Base-by-base conservation (phyloP, 2,329 filamentous ascomycete species). In the Colletotrichum camelliae region DNA sequence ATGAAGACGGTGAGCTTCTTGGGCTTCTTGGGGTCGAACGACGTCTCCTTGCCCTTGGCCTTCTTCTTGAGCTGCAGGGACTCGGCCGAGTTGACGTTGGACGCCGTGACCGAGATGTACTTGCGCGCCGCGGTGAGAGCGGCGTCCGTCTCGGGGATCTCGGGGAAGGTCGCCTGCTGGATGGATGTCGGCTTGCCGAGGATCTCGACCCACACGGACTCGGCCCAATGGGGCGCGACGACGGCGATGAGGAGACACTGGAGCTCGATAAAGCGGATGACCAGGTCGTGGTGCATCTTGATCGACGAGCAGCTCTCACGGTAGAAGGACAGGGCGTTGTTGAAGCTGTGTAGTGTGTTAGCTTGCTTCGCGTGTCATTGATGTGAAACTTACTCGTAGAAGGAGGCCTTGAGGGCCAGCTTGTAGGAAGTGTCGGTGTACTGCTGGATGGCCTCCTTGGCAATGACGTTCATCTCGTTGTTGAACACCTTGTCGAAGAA, bases 131-230 rank as follows among this genome's bases (percentile, higher is more conserved):
- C 95, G 8, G 93, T 93, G 75, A 98, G 90, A 58, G 89, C 87
- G 6, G 93, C 87, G 77, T 94, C 89, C 1, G 93, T 88, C 27
- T 90, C 89, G 1, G 94, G 91, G 0, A 95, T 92, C 67, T 90
- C 86, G 16, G 96, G 95, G 89, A 92, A 98, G 55, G 88, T 88
- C 15, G 94, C 95, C 68, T 93, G 92, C 86, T 98, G 96, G 80
- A 99, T 92, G 9, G 94, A 94, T 71, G 89, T 86, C 43, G 91
- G 84, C 87, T 95, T 96, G 83, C 94, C 92, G 76, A 99, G 91
- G 3, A 98, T 92, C 85, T 98, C 96, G 70, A 94, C 91, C 95
- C 96, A 98, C 82, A 99, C 92, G 85, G 98, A 94, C 83, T 99
- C 97, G 62, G 95, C 90, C 94, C 96, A 98, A 86, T 99, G 97